Percentiles rank a stretch among this genome's conserved stretches.
Evolutionary conservation across 441 rosid genomes (phyloP).

Genomic region (Dalechampia spathulata): DNA sequence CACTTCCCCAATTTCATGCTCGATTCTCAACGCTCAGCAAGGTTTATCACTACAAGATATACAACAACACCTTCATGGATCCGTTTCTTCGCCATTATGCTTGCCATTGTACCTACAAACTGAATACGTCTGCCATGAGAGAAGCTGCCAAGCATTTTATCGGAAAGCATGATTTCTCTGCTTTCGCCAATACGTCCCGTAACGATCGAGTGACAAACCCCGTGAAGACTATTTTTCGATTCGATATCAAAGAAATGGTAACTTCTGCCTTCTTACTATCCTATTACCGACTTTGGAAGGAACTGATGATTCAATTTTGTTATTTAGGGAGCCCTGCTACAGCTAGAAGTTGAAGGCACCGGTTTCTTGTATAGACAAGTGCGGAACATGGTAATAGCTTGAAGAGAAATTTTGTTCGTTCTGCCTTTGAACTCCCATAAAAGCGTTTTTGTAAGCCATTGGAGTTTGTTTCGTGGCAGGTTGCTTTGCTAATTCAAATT

Average conservation of each 20-base stretch:
- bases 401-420: too few relatives aligned
- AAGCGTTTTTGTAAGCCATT: too few relatives aligned
- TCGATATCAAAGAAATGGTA: slow-evolving; percentile 65
- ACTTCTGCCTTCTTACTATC: too few relatives aligned
- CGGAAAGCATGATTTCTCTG: slow-evolving; percentile 76
- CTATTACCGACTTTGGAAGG: too few relatives aligned
- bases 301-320: slow-evolving; percentile 1
- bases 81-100: slow-evolving; percentile 66
- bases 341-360: slow-evolving; percentile 84
- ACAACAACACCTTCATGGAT: slow-evolving; percentile 65
- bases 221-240: slow-evolving; percentile 56
- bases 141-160: slow-evolving; percentile 62
- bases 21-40: slow-evolving; percentile 70
- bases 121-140: slow-evolving; percentile 48
- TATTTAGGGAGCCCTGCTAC: slow-evolving; percentile 62
- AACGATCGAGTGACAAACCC: slow-evolving; percentile 62
- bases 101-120: slow-evolving; percentile 52
- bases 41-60: slow-evolving; percentile 74
- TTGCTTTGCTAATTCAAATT: slow-evolving; percentile 67
- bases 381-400: slow-evolving; percentile 70
- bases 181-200: slow-evolving; percentile 70
- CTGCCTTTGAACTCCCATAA: too few relatives aligned
- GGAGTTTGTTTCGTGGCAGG: slow-evolving; percentile 39
- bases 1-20: slow-evolving; percentile 73
- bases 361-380: slow-evolving; percentile 88